Evolutionary conservation across 1,284 basidiomycete genomes (phyloP).

Genomic region (Blastosporella zonata): DNA sequence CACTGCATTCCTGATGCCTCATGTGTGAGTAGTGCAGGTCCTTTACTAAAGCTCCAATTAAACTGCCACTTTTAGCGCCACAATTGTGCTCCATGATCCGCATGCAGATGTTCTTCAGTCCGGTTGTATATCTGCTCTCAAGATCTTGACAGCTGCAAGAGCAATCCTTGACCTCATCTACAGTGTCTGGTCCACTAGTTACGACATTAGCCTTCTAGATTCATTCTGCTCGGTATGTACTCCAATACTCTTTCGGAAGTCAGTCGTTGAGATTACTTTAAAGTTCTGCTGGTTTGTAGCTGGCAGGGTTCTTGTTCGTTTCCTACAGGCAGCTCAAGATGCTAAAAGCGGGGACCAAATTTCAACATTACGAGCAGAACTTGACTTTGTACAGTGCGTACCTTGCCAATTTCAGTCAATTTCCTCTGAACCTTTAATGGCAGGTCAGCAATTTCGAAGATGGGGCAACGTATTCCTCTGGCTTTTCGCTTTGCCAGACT

Average conservation of each 20-base stretch:
- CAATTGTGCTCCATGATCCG: constrained; percentile 68
- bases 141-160: constrained; percentile 61
- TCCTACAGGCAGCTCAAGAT: constrained; percentile 57
- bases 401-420: background rate
- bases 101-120: constrained; percentile 56
- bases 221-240: constrained; percentile 53
- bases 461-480: constrained; percentile 63
- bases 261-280: constrained; percentile 7
- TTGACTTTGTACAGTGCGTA: constrained; percentile 63
- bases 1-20: constrained; percentile 56
- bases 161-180: constrained; percentile 68
- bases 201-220: constrained; percentile 62
- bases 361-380: constrained; percentile 52
- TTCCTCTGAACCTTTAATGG: constrained; percentile 8
- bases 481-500: constrained; percentile 64
- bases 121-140: constrained; percentile 65
- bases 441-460: constrained; percentile 56
- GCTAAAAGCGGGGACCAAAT: constrained; percentile 51
- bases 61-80: constrained; percentile 39
- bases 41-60: constrained; percentile 2
- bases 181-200: constrained; percentile 63
- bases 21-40: constrained; percentile 48
- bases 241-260: constrained; percentile 5
- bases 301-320: constrained; percentile 62
- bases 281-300: constrained; percentile 70